A percentile compares a stretch with the other conserved stretches of the same genome.
Conservation (phyloP, 495 filamentous ascomycete species). For the Trichocladium uniseriatum region DNA sequence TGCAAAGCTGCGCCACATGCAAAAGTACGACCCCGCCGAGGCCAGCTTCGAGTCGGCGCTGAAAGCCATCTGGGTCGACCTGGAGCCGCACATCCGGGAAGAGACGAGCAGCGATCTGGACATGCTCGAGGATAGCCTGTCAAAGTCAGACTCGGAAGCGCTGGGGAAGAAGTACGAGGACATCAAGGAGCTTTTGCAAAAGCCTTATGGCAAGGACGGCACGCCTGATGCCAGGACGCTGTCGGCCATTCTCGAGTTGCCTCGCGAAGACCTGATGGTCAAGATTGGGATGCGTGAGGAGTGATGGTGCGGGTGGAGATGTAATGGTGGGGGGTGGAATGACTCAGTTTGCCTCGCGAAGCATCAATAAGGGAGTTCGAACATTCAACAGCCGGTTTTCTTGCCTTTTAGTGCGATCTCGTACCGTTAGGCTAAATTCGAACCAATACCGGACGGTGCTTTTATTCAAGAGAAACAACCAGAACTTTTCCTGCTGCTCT, state of each 20-base stretch:
- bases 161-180: constrained; percentile 20
- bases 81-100: constrained; percentile 25
- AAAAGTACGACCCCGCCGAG: constrained; percentile 11
- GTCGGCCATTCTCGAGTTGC: constrained; percentile 19
- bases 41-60: constrained; percentile 19
- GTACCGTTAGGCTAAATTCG: too few relatives aligned
- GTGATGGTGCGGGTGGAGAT: not conserved
- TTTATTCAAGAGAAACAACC: too few relatives aligned
- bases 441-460: too few relatives aligned
- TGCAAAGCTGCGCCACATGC: constrained; percentile 22
- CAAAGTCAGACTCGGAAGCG: constrained; percentile 14
- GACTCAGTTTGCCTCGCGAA: too few relatives aligned
- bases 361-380: too few relatives aligned
- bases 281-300: constrained; percentile 14
- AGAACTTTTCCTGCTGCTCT: too few relatives aligned
- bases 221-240: constrained; percentile 15
- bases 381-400: too few relatives aligned
- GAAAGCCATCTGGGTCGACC: constrained; percentile 24
- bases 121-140: constrained; percentile 18
- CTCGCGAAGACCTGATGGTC: constrained; percentile 20
- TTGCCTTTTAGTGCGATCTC: too few relatives aligned
- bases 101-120: constrained; percentile 17
- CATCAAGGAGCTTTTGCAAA: constrained; percentile 22
- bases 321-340: too few relatives aligned
- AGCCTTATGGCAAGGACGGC: constrained; percentile 21